Percentiles rank a stretch among this genome's conserved stretches.
phyloP scores from a whole-genome alignment of 2,329 filamentous ascomycete species.

The Rosellinia necatrix region DNA sequence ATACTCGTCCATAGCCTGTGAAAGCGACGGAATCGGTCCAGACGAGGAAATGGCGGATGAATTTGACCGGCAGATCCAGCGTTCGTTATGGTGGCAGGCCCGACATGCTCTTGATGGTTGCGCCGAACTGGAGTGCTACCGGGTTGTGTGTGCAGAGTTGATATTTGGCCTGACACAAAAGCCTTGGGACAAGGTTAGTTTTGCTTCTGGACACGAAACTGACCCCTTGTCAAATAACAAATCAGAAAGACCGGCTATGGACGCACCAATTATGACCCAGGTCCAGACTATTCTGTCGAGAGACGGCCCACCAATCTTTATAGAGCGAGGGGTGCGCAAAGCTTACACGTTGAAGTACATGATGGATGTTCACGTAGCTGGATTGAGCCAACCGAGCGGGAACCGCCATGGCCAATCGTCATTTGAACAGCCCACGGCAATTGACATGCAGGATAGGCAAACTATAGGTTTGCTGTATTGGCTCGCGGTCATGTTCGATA shows the following conservation, averaged over 20 bases:
- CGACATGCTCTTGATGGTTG: not conserved
- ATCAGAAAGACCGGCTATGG: too few relatives aligned
- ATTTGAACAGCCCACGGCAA: too few relatives aligned
- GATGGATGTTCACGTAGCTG: not conserved
- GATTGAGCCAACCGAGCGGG: not conserved
- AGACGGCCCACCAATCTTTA: not conserved
- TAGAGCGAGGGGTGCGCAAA: not conserved
- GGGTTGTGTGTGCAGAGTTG: slow-evolving; percentile 3
- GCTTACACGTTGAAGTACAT: not conserved
- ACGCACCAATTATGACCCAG: too few relatives aligned
- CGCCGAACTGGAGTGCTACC: not conserved
- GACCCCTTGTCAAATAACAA: too few relatives aligned
- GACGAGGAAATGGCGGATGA: not conserved
- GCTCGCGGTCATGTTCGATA: not conserved
- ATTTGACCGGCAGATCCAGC: not conserved
- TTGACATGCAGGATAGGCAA: not conserved
- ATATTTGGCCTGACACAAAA: slow-evolving; percentile 3
- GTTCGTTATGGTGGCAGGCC: not conserved
- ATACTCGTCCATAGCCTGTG: too few relatives aligned
- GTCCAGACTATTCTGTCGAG: too few relatives aligned
- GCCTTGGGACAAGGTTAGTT: not conserved
- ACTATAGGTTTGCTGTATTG: not conserved
- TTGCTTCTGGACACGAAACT: not conserved
- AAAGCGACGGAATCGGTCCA: too few relatives aligned
- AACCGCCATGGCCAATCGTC: not conserved